These are phyloP conservation scores for Rosa persica DNA, from an alignment of 306 rosid genomes.

Conservation along the genomic window DNA sequence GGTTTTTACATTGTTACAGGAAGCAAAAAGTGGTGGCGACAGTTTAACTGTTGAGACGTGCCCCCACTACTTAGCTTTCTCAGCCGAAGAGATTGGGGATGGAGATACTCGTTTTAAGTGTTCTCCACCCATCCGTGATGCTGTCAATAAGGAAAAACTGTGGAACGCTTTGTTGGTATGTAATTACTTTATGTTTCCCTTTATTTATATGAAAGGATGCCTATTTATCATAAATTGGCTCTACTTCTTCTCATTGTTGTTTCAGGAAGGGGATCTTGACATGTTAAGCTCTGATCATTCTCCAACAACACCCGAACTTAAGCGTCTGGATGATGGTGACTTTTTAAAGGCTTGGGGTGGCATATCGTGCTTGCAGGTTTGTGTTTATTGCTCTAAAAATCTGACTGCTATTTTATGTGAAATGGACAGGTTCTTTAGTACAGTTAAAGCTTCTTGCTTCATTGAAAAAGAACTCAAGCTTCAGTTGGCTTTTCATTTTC, in stretches of 20 bases:
- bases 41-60: conserved; percentile 88
- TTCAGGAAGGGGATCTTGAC: conserved; percentile 83
- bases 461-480: neutral
- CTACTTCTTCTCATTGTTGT: conserved; percentile 21
- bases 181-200: neutral
- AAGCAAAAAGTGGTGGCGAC: conserved; percentile 76
- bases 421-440: neutral
- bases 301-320: conserved; percentile 81
- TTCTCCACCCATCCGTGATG: conserved; percentile 88
- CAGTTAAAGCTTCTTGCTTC: neutral
- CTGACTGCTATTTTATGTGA: neutral
- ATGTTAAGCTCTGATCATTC: conserved; percentile 88
- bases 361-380: conserved; percentile 84
- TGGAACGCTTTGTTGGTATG: conserved; percentile 81
- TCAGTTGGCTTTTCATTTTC: neutral
- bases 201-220: neutral
- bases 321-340: conserved; percentile 78
- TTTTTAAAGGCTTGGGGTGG: conserved; percentile 98
- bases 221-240: neutral
- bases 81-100: conserved; percentile 69
- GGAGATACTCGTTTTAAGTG: conserved; percentile 93
- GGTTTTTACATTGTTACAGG: conserved; percentile 38
- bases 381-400: neutral
- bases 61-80: conserved; percentile 86
- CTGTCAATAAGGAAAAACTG: conserved; percentile 67